Percentiles rank a stretch among this genome's conserved stretches.
phyloP scores from a whole-genome alignment of 352 stramenopile genomes.

The Globisporangium paroecandrum region DNA sequence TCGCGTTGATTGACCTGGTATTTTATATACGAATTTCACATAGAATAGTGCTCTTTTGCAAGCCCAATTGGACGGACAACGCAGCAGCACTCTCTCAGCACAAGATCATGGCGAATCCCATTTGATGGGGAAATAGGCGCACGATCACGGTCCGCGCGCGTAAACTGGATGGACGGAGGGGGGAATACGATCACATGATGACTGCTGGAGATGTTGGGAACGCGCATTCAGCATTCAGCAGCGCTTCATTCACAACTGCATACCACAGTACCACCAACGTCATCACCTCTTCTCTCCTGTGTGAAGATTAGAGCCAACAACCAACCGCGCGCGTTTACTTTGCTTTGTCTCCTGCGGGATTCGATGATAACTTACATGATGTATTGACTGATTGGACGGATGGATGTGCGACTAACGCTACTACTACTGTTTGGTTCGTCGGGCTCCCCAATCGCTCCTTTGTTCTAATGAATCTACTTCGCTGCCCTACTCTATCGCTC shows the following conservation, averaged over 20 bases:
- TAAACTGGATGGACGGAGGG: conserved; percentile 4
- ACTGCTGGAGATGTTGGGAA: background rate
- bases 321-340: background rate
- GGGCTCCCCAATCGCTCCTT: background rate
- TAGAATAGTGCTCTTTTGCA: background rate
- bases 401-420: background rate
- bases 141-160: background rate
- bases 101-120: background rate
- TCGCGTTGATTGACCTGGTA: background rate
- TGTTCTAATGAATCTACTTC: background rate
- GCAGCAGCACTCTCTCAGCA: too few species aligned
- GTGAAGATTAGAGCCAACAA: background rate
- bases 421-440: background rate
- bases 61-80: background rate
- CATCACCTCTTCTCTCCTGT: background rate
- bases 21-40: background rate
- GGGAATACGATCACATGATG: background rate
- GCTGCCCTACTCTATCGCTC: background rate
- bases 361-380: background rate
- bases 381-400: too few species aligned
- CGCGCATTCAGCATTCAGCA: background rate
- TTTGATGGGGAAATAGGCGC: background rate
- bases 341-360: background rate
- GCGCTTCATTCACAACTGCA: background rate
- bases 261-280: background rate